Conservation (phyloP, 768 basidiomycete species). For the Auricularia sp. region DNA sequence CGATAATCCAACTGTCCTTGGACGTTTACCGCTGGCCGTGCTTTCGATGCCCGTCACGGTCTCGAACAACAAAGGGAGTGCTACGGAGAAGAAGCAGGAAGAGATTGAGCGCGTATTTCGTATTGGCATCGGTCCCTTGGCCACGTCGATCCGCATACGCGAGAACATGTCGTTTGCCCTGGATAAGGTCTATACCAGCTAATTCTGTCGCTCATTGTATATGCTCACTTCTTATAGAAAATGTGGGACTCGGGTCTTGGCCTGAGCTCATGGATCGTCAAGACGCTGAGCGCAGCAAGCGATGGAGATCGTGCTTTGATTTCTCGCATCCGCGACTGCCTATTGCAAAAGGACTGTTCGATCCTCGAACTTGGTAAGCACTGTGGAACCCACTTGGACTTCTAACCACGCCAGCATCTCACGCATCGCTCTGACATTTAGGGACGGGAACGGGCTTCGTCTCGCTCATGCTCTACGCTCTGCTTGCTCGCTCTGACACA, state of each 20-base stretch:
- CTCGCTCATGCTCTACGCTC: constrained; percentile 38
- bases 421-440: constrained; percentile 16
- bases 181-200: constrained; percentile 59
- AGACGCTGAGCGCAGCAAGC: constrained; percentile 1
- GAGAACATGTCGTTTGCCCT: constrained; percentile 88
- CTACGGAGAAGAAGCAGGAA: constrained; percentile 47
- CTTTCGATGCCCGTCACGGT: constrained; percentile 56
- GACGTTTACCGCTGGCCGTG: constrained; percentile 44
- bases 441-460: constrained; percentile 85
- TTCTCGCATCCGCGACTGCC: background rate
- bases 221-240: constrained; percentile 46
- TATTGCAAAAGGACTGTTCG: constrained; percentile 20
- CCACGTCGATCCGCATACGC: constrained; percentile 34
- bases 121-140: background rate
- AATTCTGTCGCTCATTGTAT: background rate
- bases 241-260: constrained; percentile 93
- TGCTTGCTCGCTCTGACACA: constrained; percentile 30
- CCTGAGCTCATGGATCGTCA: constrained; percentile 65
- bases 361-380: constrained; percentile 61
- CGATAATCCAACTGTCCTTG: constrained; percentile 20
- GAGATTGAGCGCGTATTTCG: constrained; percentile 50
- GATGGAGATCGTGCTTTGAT: background rate
- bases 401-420: constrained; percentile 10
- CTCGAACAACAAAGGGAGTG: background rate
- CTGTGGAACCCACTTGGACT: background rate